phyloP scores from a whole-genome alignment of 352 stramenopile genomes.

The Phytophthora lateralis region DNA sequence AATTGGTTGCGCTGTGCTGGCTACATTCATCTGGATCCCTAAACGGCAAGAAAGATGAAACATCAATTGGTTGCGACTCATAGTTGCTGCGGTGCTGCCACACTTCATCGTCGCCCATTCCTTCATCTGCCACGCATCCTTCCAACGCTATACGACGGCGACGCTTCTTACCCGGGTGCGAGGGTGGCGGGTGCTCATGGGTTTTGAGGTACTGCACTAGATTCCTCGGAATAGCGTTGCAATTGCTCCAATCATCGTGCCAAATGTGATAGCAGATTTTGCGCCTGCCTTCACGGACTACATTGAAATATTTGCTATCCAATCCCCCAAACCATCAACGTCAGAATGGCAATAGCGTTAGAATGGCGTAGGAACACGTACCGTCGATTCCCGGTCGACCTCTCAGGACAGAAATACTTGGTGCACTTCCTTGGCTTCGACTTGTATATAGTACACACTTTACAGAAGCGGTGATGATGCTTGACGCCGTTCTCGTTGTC shows the following conservation, averaged over 20 bases:
- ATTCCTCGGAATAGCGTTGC: not conserved
- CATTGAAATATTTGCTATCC: constrained; percentile 12
- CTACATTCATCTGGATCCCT: no score
- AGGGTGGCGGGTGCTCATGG: not conserved
- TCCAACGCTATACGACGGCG: not conserved
- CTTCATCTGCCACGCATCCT: not conserved
- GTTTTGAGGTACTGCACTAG: not conserved
- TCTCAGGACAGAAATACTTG: constrained; percentile 8
- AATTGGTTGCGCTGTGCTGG: not conserved
- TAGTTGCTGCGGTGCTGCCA: no score
- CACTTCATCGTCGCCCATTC: not conserved
- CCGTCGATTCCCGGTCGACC: constrained; percentile 4
- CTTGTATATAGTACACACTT: constrained; percentile 5
- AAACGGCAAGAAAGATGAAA: no score
- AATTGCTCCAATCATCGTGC: constrained; percentile 7
- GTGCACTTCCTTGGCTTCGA: constrained; percentile 6
- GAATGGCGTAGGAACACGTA: not conserved
- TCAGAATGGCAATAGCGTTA: no score
- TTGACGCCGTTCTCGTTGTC: constrained; percentile 1
- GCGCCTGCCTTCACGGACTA: not conserved
- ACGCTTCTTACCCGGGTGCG: not conserved
- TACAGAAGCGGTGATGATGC: not conserved
- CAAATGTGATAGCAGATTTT: constrained; percentile 10
- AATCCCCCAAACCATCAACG: not conserved
- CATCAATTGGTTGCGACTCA: no score